Conservation (phyloP, 169 alveolate species). For the Plasmodium yoelii region DNA sequence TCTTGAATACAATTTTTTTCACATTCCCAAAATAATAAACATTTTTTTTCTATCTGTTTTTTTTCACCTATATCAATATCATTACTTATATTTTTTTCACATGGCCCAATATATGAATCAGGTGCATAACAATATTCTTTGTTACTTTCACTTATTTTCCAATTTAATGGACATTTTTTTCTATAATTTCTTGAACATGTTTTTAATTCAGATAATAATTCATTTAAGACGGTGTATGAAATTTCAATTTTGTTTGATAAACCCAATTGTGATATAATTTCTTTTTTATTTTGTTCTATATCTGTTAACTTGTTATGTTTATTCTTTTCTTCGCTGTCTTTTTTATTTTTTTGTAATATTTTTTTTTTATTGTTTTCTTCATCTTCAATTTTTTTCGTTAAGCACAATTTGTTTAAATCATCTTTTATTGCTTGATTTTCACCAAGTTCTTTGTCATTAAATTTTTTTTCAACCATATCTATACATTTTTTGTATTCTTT, state of each 20-base stretch:
- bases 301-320: neutral
- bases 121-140: conserved; percentile 77
- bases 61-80: conserved; percentile 60
- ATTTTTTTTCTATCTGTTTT: conserved; percentile 42
- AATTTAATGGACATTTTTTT: conserved; percentile 61
- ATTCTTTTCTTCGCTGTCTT: neutral
- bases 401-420: conserved; percentile 49
- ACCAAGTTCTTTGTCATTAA: conserved; percentile 24
- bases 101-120: conserved; percentile 81
- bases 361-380: conserved; percentile 13
- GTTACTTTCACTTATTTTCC: conserved; percentile 35
- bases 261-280: conserved; percentile 31
- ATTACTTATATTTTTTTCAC: conserved; percentile 60
- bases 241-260: conserved; percentile 48
- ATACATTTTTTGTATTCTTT: conserved; percentile 50
- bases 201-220: conserved; percentile 64
- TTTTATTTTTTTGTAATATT: conserved; percentile 1
- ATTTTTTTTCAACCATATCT: conserved; percentile 48
- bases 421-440: conserved; percentile 29
- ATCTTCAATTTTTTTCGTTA: conserved; percentile 44
- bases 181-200: conserved; percentile 63
- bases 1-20: conserved; percentile 60
- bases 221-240: conserved; percentile 14
- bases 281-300: conserved; percentile 1
- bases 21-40: conserved; percentile 68